phyloP scores from a whole-genome alignment of 345 rosid genomes.

The Rhodamnia rubescens region DNA sequence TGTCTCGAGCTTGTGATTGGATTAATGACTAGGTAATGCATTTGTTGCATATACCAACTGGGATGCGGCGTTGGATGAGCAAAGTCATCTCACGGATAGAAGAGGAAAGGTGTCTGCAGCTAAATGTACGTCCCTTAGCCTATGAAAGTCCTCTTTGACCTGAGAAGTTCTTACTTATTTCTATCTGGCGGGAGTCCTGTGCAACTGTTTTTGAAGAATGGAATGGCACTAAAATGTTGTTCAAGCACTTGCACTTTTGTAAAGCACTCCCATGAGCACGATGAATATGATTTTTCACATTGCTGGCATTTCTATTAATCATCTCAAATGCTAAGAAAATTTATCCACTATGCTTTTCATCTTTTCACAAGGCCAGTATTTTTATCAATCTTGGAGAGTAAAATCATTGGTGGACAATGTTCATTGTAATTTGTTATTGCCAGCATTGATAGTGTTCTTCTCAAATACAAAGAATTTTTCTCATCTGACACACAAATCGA shows the following conservation, averaged over 20 bases:
- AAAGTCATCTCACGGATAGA: not conserved
- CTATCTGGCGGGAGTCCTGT: not conserved
- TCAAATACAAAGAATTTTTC: not conserved
- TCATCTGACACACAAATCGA: not conserved
- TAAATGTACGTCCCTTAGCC: not conserved
- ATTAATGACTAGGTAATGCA: not conserved
- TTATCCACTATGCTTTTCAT: not conserved
- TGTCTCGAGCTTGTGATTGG: not conserved
- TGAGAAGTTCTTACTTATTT: not conserved
- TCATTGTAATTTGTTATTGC: not conserved
- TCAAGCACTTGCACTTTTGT: not conserved
- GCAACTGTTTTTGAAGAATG: not conserved
- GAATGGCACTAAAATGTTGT: not conserved
- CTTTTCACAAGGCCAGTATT: not conserved
- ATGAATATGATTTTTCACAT: not conserved
- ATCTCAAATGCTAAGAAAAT: not conserved
- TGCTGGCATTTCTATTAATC: not conserved
- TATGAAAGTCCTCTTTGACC: not conserved
- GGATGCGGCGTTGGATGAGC: not conserved
- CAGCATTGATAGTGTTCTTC: not conserved
- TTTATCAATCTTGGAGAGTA: not conserved
- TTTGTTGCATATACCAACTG: not conserved
- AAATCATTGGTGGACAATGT: not conserved
- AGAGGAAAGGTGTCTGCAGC: not conserved
- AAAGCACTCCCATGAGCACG: not conserved